Percentiles rank a stretch among this genome's conserved stretches.
Conservation (phyloP, 129 eudicot species). For the carrot (Daucus carota) region DH1_v3.0 NC_030381.2:46546501-46547000, state of each 20-base stretch:
- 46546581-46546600: background rate
- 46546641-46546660: background rate
- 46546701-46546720: background rate
- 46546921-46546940: background rate
- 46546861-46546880: background rate
- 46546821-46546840: background rate
- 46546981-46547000: background rate
- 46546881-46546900: background rate
- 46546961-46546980: background rate
- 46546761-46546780: background rate
- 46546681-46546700: background rate
- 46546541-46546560: background rate
- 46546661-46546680: background rate
- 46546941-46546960: background rate
- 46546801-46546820: background rate
- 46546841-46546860: background rate
- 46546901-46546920: background rate
- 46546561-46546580: background rate
- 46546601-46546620: background rate
- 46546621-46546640: background rate
- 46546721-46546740: background rate
- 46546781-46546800: background rate
- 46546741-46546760: background rate
- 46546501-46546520: background rate
- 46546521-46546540: background rate